Base-by-base conservation (phyloP, 2,329 filamentous ascomycete species). In the Chaetomiaceae sp. region DNA sequence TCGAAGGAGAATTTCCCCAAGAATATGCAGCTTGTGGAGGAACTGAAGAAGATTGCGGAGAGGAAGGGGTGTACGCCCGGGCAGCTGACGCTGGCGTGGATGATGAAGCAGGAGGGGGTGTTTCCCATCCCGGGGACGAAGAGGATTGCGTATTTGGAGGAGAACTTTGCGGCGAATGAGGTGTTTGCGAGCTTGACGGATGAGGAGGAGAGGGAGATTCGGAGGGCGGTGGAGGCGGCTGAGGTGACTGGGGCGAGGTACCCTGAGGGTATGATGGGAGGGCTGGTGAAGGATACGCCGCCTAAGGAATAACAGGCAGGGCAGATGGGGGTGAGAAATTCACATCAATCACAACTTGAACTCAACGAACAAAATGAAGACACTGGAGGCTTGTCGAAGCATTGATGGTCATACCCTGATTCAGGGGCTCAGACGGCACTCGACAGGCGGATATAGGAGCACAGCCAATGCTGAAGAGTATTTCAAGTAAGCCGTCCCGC, bases 11-110 rank as follows among this genome's bases (percentile, higher is more conserved):
- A 83, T 57, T 77, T 83, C 60, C 66, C 66, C 3, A 78, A 78
- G 65, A 85, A 85, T 55, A 53, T 83, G 15, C 68, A 71, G 57
- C 64, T 85, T 2, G 76, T 82, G 3, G 75, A 79, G 17, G 65
- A 65, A 19, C 72, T 86, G 54, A 63, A 67, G 6, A 67, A 63
- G 5, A 62, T 85, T 9, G 81, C 80, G 0, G 68, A 73, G 39
- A 71, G 68, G 58, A 85, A 88, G 68, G 56, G 65, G 6, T 74
- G 71, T 44, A 83, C 82, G 1, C 59, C 79, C 0, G 73, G 73
- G 1, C 78, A 88, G 63, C 63, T 88, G 37, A 76, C 80, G 1
- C 69, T 87, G 36, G 83, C 83, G 0, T 88, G 84, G 83, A 59
- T 87, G 52, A 60, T 83, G 59, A 75, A 75, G 7, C 82, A 86